Evolutionary conservation across 2,329 filamentous ascomycete species (phyloP), one percentile per base, ranked within the genome.

Genomic region (Coleophoma cylindrospora): DNA sequence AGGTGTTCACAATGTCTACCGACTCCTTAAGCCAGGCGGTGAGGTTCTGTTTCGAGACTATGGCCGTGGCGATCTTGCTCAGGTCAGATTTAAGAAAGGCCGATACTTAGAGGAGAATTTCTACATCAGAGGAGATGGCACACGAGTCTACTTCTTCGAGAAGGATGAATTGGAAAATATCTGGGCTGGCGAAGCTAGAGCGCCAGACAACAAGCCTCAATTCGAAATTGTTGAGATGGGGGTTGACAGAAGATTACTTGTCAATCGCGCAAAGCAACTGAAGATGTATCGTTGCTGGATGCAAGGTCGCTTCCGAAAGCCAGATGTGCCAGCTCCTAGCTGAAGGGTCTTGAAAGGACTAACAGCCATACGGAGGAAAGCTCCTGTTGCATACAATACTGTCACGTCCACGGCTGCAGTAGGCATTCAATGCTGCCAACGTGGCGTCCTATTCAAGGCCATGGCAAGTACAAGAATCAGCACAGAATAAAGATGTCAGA

Each of bases 231-330:
- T 87, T 50, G 81, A 94, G 43, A 77, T 97, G 34, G 94, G 86
- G 22, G 79, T 92, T 49, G 94, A 99, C 66, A 84, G 90, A 57
- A 83, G 94, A 52, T 78, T 99, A 74, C 77, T 99, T 49, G 90
- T 99, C 50, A 99, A 99, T 67, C 83, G 94, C 57, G 89, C 91
- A 49, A 81, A 86, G 63, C 87, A 91, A 70, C 75, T 96, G 45
- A 99, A 97, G 72, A 99, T 99, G 94, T 97, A 97, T 70, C 83
- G 94, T 54, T 97, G 92, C 74, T 99, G 94, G 91, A 81, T 95
- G 66, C 89, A 95, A 69, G 89, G 87, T 32, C 81, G 83, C 4
- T 95, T 94, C 67, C 81, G 77, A 62, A 92, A 91, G 71, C 40
- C 45, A 38, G 48, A 36, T 14, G 34, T 36, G 21, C 13, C 45